Evolutionary conservation across 73 alveolate species (phyloP).

Genomic region (Breviolum minutum): DNA sequence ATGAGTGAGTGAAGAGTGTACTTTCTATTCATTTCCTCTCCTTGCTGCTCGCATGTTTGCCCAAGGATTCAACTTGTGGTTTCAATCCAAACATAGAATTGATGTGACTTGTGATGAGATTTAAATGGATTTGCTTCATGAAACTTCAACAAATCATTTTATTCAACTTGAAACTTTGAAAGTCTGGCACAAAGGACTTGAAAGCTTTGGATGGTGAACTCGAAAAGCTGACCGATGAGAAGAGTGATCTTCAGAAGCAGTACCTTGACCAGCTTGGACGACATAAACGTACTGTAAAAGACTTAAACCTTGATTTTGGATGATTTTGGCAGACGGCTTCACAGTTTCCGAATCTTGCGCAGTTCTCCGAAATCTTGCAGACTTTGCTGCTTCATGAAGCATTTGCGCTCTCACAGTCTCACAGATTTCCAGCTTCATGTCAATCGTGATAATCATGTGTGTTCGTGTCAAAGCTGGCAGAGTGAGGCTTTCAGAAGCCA

Average conservation of each 20-base stretch:
- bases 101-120: background rate
- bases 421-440: background rate
- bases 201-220: conserved; percentile 8
- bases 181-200: background rate
- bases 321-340: too few species aligned
- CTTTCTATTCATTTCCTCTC: too few species aligned
- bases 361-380: too few species aligned
- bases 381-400: too few species aligned
- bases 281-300: too few species aligned
- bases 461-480: too few species aligned
- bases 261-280: background rate
- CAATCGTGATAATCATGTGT: too few species aligned
- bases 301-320: too few species aligned
- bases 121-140: background rate
- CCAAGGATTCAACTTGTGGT: background rate
- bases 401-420: background rate
- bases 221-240: background rate
- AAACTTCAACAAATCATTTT: background rate
- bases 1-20: too few species aligned
- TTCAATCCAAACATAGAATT: background rate
- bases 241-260: conserved; percentile 1
- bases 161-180: background rate
- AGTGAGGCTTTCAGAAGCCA: background rate
- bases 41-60: too few species aligned
- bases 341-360: too few species aligned